Base-by-base conservation (phyloP, 2,329 filamentous ascomycete species). In the Ascochyta pisi region DNA sequence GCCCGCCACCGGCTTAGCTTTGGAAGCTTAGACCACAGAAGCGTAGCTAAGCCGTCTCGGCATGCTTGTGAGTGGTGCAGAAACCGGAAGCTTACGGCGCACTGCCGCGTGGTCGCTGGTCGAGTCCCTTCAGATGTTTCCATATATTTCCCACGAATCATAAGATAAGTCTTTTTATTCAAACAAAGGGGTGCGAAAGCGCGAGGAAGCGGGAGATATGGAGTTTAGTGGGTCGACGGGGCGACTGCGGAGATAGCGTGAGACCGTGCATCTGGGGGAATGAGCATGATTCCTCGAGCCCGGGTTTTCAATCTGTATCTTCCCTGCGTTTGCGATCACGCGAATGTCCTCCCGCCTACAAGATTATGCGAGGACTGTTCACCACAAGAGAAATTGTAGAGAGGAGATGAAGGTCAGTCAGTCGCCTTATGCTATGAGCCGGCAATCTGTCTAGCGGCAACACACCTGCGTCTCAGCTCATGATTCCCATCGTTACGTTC, bases 1-100 rank as follows among this genome's bases (percentile, higher is more conserved):
- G 47, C 44, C 45, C 51, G 56, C 51, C 51, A 55, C 56, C 37
- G 35, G 34, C 51, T 47, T 55, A 58, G 51, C 39, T 51, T 49
- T 16, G n/a, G 38, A 26, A 27, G 56, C 56, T 58, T 48, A 51
- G 56, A 27, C 34, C 6, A 7, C 22, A 51, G 38, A 58, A 58
- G 56, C 50, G 31, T 38, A 44, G 56, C 44, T 51, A 58, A 58
- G 56, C 29, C 42, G 42, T 51, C 56, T 58, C 47, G 47, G 56
- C 51, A 39, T 51, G 43, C 46, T 47, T 54, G 51, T 54, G 39
- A 55, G 43, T 58, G 56, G 51, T 58, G 56, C 47, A 51, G 37
- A 58, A 51, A 50, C 16, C 15, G n/a, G 33, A 33, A 38, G 2
- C 27, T 34, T 33, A 31, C 27, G 55, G n/a, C 26, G 13, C 13